Percentiles rank a stretch among this genome's conserved stretches.
These are phyloP conservation scores for Candida coleopterorum DNA, from an alignment of 805 yeast species.

Conservation along the genomic window DNA sequence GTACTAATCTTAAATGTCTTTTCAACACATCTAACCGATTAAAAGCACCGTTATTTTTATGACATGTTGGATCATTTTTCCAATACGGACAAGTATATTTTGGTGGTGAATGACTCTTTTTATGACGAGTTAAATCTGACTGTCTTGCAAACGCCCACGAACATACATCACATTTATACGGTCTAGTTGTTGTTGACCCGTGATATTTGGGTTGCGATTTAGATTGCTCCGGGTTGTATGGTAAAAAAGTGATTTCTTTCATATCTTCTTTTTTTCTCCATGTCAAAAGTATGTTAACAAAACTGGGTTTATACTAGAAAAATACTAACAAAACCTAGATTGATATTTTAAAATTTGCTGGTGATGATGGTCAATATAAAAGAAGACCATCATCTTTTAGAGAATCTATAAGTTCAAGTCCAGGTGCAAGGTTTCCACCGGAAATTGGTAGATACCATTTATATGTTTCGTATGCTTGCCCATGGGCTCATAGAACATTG, in stretches of 20 bases:
- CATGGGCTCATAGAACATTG: constrained; percentile 91
- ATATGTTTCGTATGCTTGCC: constrained; percentile 86
- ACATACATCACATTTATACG: constrained; percentile 36
- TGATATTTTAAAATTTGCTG: constrained; percentile 47
- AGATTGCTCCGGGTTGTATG: constrained; percentile 4
- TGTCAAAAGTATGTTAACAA: background rate
- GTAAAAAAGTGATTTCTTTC: constrained; percentile 6
- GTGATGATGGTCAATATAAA: constrained; percentile 18
- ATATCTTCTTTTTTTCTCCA: background rate
- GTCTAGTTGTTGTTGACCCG: constrained; percentile 1
- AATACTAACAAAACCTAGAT: constrained; percentile 11
- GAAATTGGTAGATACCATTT: constrained; percentile 81
- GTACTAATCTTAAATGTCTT: constrained; percentile 67
- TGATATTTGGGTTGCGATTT: constrained; percentile 6
- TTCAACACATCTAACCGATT: constrained; percentile 70
- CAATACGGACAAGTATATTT: constrained; percentile 70
- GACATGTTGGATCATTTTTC: constrained; percentile 65
- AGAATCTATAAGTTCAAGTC: constrained; percentile 51
- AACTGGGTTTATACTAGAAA: background rate
- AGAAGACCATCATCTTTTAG: constrained; percentile 47
- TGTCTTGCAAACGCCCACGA: constrained; percentile 68
- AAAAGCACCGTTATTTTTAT: constrained; percentile 72
- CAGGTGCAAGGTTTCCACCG: constrained; percentile 63
- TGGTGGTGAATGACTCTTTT: constrained; percentile 62
- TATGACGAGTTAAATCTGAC: constrained; percentile 65